Percentiles rank a stretch among this genome's conserved stretches.
Evolutionary conservation across 441 rosid genomes (phyloP).

Genomic region (Syzygium syzygioides): DNA sequence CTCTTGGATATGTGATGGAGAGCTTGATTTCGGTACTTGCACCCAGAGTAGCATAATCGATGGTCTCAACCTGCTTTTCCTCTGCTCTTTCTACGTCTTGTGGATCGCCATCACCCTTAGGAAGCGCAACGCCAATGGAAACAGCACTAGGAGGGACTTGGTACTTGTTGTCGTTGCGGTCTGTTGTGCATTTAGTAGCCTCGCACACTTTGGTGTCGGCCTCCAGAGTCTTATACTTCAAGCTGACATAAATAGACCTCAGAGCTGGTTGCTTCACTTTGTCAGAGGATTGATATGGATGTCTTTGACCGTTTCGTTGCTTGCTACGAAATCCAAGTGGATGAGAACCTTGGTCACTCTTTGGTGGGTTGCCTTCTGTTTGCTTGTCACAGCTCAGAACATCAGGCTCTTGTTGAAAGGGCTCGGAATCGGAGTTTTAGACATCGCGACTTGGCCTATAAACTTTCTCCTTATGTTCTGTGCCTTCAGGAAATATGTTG

Average conservation of each 20-base stretch:
- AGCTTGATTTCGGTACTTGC: constrained; percentile 40
- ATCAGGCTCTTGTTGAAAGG: constrained; percentile 26
- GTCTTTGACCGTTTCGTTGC: constrained; percentile 48
- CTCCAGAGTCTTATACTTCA: constrained; percentile 28
- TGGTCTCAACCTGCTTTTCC: constrained; percentile 43
- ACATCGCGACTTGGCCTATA: constrained; percentile 36
- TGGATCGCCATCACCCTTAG: constrained; percentile 28
- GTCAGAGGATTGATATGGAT: constrained; percentile 58
- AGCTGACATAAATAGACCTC: neutral
- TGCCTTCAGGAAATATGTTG: constrained; percentile 34
- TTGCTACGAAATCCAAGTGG: constrained; percentile 38
- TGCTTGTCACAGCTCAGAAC: constrained; percentile 41
- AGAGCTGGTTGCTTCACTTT: constrained; percentile 27
- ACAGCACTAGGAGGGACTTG: constrained; percentile 31
- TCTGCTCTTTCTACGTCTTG: constrained; percentile 42
- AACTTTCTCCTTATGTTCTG: constrained; percentile 46
- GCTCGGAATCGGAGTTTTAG: constrained; percentile 25
- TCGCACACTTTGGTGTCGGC: constrained; percentile 26
- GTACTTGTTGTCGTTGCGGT: constrained; percentile 28
- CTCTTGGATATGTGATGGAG: constrained; percentile 46
- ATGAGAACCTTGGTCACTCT: constrained; percentile 20
- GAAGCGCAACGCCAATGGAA: constrained; percentile 1
- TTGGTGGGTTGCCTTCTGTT: constrained; percentile 69
- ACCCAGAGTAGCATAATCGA: constrained; percentile 46
- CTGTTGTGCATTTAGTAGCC: constrained; percentile 40